Percentiles rank a stretch among this genome's conserved stretches.
Conservation (phyloP, 2,329 filamentous ascomycete genomes). For the Aspergillus niger region DNA sequence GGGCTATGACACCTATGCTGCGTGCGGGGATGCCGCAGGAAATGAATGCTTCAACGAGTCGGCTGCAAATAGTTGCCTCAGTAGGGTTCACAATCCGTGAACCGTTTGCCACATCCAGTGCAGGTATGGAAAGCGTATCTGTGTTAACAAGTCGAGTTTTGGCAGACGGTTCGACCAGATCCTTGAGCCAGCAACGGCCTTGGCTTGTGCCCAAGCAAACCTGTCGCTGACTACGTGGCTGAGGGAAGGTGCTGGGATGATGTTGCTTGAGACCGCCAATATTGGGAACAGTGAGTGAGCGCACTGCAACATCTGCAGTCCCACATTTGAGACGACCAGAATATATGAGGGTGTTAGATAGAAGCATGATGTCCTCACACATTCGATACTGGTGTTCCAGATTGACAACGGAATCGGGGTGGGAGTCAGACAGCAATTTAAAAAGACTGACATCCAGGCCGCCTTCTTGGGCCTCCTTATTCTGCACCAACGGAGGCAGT, state of each 20-base stretch:
- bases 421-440: conserved; percentile 85
- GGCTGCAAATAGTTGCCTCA: conserved; percentile 76
- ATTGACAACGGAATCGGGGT: conserved; percentile 84
- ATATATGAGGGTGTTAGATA: conserved; percentile 93
- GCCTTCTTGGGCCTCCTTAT: conserved; percentile 80
- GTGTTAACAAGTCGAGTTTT: conserved; percentile 91
- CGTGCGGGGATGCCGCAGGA: conserved; percentile 70
- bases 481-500: conserved; percentile 89
- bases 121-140: conserved; percentile 66
- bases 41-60: conserved; percentile 79
- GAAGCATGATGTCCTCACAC: conserved; percentile 94
- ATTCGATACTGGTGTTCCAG: conserved; percentile 97
- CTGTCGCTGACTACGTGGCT: conserved; percentile 31
- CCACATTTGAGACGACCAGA: conserved; percentile 88
- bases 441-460: conserved; percentile 93
- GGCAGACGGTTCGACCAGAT: conserved; percentile 67
- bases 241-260: conserved; percentile 48
- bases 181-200: conserved; percentile 72
- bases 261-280: conserved; percentile 61
- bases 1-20: conserved; percentile 92
- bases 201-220: conserved; percentile 59
- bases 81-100: conserved; percentile 83
- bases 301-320: conserved; percentile 70
- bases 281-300: conserved; percentile 68
- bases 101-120: conserved; percentile 68